Conservation (phyloP, 169 alveolate genomes). For the Plasmodium coatneyi region DNA sequence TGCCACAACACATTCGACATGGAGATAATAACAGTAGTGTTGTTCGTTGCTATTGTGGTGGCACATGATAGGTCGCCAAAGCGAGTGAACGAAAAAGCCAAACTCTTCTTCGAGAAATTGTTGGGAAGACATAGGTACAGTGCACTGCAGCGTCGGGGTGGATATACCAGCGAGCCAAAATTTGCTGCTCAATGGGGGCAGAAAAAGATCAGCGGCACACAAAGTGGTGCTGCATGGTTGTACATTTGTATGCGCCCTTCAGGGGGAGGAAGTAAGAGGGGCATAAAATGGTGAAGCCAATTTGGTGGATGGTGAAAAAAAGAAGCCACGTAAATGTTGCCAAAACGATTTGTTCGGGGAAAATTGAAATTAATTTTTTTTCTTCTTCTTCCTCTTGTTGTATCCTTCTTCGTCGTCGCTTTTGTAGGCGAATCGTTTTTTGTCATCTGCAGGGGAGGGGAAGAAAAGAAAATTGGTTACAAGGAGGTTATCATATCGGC, state of each 20-base stretch:
- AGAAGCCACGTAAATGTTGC: background rate
- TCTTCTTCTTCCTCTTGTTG: constrained; percentile 62
- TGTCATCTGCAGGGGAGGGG: constrained; percentile 34
- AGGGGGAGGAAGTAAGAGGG: background rate
- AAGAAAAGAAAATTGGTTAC: background rate
- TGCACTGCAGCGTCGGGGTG: background rate
- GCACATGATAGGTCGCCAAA: background rate
- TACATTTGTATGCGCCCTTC: background rate
- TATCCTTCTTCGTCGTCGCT: constrained; percentile 76
- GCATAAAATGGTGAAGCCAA: background rate
- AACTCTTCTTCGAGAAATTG: background rate
- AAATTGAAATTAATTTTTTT: constrained; percentile 2
- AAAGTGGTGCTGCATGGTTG: background rate
- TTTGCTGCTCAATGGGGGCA: background rate
- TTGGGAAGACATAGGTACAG: background rate
- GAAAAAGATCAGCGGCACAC: background rate
- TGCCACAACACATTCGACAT: background rate
- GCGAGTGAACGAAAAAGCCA: background rate
- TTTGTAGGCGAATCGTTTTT: constrained; percentile 60
- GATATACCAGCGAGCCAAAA: background rate
- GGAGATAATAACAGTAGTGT: background rate
- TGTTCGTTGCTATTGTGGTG: background rate
- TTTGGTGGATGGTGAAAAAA: background rate
- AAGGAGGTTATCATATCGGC: background rate
- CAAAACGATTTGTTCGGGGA: background rate